Evolutionary conservation across 1,139 yeast species (phyloP).

Genomic region (Hyphopichia pseudoburtonii): DNA sequence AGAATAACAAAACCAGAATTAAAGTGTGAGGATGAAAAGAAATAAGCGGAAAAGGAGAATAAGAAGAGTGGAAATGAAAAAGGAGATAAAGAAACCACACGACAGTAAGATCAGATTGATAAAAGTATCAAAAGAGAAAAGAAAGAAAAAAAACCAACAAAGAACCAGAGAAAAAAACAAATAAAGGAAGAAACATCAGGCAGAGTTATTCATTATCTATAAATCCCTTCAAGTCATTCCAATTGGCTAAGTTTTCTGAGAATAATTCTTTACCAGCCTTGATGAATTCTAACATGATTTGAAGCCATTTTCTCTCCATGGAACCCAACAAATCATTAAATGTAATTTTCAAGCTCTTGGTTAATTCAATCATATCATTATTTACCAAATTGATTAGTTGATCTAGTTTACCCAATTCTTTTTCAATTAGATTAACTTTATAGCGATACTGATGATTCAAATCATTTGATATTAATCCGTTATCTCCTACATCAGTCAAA

Average conservation of each 20-base stretch:
- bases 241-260: conserved; percentile 36
- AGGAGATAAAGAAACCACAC: not conserved
- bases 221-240: conserved; percentile 34
- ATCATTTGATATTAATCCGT: conserved; percentile 2
- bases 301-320: conserved; percentile 44
- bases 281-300: conserved; percentile 38
- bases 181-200: not conserved
- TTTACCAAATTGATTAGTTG: conserved; percentile 42
- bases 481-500: not conserved
- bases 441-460: conserved; percentile 19
- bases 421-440: conserved; percentile 37
- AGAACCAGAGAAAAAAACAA: not conserved
- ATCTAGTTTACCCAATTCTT: conserved; percentile 42
- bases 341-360: conserved; percentile 30
- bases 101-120: no score
- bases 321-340: conserved; percentile 31
- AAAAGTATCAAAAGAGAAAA: not conserved
- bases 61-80: not conserved
- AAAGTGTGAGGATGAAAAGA: not conserved
- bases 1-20: no score
- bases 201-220: conserved; percentile 7
- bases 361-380: conserved; percentile 35
- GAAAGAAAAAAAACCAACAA: not conserved
- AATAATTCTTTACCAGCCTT: conserved; percentile 39
- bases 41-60: not conserved